Evolutionary conservation across 805 yeast species (phyloP).

Genomic region (Pichia scutulata): DNA sequence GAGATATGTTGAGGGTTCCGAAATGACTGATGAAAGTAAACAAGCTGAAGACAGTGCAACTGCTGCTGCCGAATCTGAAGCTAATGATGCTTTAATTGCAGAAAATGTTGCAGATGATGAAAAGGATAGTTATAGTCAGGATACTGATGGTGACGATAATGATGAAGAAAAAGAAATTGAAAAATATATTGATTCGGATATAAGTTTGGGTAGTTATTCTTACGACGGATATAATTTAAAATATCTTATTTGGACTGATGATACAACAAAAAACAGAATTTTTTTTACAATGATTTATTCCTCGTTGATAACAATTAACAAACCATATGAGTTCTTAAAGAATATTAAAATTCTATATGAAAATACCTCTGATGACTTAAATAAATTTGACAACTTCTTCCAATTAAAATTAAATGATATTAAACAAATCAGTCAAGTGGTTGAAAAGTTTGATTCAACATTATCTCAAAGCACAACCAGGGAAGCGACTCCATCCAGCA

Average conservation of each 20-base stretch:
- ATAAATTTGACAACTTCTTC: slow-evolving; percentile 33
- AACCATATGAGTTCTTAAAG: slow-evolving; percentile 24
- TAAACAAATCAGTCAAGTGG: slow-evolving; percentile 12
- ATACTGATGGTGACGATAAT: slow-evolving; percentile 2
- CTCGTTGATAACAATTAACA: slow-evolving; percentile 26
- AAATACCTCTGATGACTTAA: slow-evolving; percentile 19
- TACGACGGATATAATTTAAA: slow-evolving; percentile 39
- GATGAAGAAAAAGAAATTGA: slow-evolving; percentile 18
- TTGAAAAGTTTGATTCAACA: slow-evolving; percentile 5
- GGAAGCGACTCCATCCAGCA: not conserved
- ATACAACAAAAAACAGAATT: slow-evolving; percentile 25
- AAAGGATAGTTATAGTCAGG: slow-evolving; percentile 2
- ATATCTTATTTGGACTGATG: slow-evolving; percentile 32
- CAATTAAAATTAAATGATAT: slow-evolving; percentile 28
- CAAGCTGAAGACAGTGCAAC: not conserved
- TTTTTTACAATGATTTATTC: slow-evolving; percentile 38
- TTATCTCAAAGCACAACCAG: not conserved
- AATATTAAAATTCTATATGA: slow-evolving; percentile 19
- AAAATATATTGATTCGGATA: slow-evolving; percentile 18
- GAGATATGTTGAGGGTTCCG: slow-evolving; percentile 19
- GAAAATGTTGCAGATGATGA: slow-evolving; percentile 1
- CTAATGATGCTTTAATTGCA: slow-evolving; percentile 1
- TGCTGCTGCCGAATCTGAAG: slow-evolving; percentile 5
- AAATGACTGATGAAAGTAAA: slow-evolving; percentile 1
- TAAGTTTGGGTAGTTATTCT: slow-evolving; percentile 23